Evolutionary conservation across 140 eudicot species (phyloP), one percentile per base, ranked within the genome.

Genomic region (Oenanthe javanica): DNA sequence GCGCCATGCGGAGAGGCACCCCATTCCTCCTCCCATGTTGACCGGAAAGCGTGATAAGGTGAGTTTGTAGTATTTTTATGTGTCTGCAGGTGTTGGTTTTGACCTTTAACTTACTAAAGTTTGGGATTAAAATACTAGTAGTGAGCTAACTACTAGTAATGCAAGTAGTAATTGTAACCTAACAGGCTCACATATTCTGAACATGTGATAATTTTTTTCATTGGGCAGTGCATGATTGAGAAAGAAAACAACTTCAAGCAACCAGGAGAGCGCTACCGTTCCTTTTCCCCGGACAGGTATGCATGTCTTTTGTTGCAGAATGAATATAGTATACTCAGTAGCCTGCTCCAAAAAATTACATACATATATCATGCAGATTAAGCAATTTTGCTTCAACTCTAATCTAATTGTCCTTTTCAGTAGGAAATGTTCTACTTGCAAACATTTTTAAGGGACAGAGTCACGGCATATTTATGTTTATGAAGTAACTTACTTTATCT

Each of bases 211-310:
- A 5, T 23, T 51, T 78, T 51, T 46, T 73, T 54, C 31, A 36
- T 23, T 18, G 83, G 31, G 80, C 86, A 91, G 97, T 40, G 81
- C 59, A 85, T 92, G 79, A 92, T 90, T 73, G 91, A 82, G 81
- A 92, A 90, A 86, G 97, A 92, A 84, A 92, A 92, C 92, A 92
- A 92, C 88, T 92, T 92, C 70, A 92, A 88, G 87, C 91, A 92
- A 82, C 93, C 97, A 70, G 97, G 97, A 75, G 97, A 92, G 70
- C 87, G 95, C 85, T 92, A 88, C 89, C 86, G 97, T 77, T 92
- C 97, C 27, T 88, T 80, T 38, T 54, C 86, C 27, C 89, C 91
- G 25, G 97, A 88, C 71, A 91, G 97, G 97, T 91, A 81, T 9
- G 10, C 27, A 14, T 50, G 31, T 52, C 46, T 31, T 73, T 46